Percentiles rank a stretch among this genome's conserved stretches.
phyloP scores from a whole-genome alignment of 2,329 filamentous ascomycete genomes.

The Epichloe baconii region DNA sequence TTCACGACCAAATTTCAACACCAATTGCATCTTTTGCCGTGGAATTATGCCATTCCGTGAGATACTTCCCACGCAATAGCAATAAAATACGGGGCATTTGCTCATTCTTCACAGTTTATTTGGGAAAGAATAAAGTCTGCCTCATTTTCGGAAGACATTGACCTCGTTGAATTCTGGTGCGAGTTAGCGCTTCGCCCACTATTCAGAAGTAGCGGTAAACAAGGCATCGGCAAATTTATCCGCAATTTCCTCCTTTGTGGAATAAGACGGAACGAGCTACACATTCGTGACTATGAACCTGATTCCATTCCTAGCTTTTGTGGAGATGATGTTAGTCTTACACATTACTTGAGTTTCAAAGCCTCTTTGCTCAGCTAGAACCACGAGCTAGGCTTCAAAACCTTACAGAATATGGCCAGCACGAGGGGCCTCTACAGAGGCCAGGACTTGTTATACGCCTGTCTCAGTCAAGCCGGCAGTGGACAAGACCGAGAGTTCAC shows the following conservation, averaged over 20 bases:
- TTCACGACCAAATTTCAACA: slow-evolving; percentile 31
- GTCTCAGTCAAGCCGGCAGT: slow-evolving; percentile 62
- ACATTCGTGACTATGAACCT: slow-evolving; percentile 28
- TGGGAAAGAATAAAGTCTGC: slow-evolving; percentile 65
- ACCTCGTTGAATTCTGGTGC: slow-evolving; percentile 57
- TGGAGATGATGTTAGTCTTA: slow-evolving; percentile 47
- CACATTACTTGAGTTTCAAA: slow-evolving; percentile 65
- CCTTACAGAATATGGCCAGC: slow-evolving; percentile 42
- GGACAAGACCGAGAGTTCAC: slow-evolving; percentile 48
- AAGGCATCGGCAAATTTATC: slow-evolving; percentile 52
- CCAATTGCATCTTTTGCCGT: slow-evolving; percentile 47
- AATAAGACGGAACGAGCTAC: slow-evolving; percentile 30
- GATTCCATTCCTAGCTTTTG: slow-evolving; percentile 41
- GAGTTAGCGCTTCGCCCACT: slow-evolving; percentile 50
- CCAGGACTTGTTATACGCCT: slow-evolving; percentile 61
- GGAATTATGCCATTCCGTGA: slow-evolving; percentile 53
- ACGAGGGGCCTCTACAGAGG: slow-evolving; percentile 30
- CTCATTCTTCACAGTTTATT: slow-evolving; percentile 42
- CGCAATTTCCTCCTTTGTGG: slow-evolving; percentile 66
- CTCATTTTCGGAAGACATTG: slow-evolving; percentile 38
- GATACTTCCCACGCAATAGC: slow-evolving; percentile 11
- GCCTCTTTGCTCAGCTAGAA: slow-evolving; percentile 49
- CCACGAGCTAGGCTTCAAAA: slow-evolving; percentile 43
- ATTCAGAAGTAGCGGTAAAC: slow-evolving; percentile 51
- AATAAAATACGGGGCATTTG: not conserved